Percentiles rank a stretch among this genome's conserved stretches.
phyloP scores from a whole-genome alignment of 2,329 filamentous ascomycete species.

The Neurospora sp. region DNA sequence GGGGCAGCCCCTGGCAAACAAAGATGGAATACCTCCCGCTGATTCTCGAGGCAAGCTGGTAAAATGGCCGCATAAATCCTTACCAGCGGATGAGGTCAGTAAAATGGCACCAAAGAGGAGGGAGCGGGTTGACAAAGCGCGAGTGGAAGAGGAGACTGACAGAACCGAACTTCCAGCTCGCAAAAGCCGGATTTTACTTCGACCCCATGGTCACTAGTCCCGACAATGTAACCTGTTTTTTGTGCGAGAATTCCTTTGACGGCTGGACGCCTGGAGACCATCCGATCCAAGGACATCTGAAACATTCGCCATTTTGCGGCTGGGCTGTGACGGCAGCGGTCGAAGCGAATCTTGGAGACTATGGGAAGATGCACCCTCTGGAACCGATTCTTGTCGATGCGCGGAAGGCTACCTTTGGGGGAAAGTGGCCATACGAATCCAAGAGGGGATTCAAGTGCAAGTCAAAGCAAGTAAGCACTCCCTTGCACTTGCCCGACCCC shows the following conservation, averaged over 20 bases:
- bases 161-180: conserved; percentile 49
- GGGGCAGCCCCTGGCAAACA: conserved; percentile 49
- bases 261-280: conserved; percentile 87
- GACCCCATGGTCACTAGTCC: conserved; percentile 62
- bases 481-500: background rate
- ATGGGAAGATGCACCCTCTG: conserved; percentile 63
- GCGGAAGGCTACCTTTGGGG: conserved; percentile 72
- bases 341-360: conserved; percentile 51
- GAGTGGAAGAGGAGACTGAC: conserved; percentile 10
- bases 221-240: conserved; percentile 85
- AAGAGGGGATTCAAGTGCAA: conserved; percentile 88
- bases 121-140: background rate
- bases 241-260: conserved; percentile 74
- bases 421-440: conserved; percentile 77
- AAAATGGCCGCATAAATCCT: conserved; percentile 69
- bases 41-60: conserved; percentile 33
- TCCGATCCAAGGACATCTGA: conserved; percentile 75
- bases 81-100: conserved; percentile 54
- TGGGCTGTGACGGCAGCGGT: conserved; percentile 69
- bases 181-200: conserved; percentile 86
- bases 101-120: conserved; percentile 15
- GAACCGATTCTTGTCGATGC: conserved; percentile 63
- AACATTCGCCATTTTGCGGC: conserved; percentile 70
- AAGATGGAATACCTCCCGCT: conserved; percentile 29
- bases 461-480: conserved; percentile 60